phyloP scores from a whole-genome alignment of 1,284 basidiomycete genomes.

The Amylostereum chailletii region DNA sequence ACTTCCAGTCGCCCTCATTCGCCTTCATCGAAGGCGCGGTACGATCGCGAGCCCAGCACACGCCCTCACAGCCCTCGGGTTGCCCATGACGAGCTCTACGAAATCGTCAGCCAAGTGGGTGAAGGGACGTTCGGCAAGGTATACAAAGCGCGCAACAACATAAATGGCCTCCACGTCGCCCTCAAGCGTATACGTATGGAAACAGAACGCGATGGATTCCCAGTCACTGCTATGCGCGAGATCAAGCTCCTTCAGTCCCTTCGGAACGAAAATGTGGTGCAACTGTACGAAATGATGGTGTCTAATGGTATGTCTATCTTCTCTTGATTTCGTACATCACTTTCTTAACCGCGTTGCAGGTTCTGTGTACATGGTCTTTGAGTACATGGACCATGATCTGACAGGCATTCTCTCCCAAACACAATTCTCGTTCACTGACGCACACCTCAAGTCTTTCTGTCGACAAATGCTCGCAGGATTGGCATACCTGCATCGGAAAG shows the following conservation, averaged over 20 bases:
- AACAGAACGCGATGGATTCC: conserved; percentile 94
- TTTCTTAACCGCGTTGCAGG: conserved; percentile 37
- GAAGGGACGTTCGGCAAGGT: conserved; percentile 99
- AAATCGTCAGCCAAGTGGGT: conserved; percentile 89
- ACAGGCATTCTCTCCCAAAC: conserved; percentile 93
- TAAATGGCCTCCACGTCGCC: conserved; percentile 74
- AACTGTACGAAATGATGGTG: conserved; percentile 96
- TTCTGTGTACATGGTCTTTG: conserved; percentile 98
- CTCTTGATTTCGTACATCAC: conserved; percentile 5
- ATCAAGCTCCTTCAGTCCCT: conserved; percentile 95
- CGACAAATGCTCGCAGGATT: conserved; percentile 92
- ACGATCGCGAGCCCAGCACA: not conserved
- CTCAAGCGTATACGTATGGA: conserved; percentile 99
- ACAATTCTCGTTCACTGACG: conserved; percentile 74
- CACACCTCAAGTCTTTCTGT: conserved; percentile 92
- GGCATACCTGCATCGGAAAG: conserved; percentile 89
- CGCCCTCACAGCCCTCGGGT: conserved; percentile 23
- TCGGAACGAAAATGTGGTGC: conserved; percentile 84
- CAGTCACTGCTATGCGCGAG: conserved; percentile 97
- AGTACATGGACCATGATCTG: conserved; percentile 99
- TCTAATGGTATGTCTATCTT: conserved; percentile 66
- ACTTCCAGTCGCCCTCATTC: not conserved
- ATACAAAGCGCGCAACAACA: conserved; percentile 88
- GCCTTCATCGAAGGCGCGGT: not conserved
- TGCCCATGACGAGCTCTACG: conserved; percentile 63